Percentiles rank a stretch among this genome's conserved stretches.
Conservation (phyloP, 306 rosid species). For the Nissolia schottii region DNA sequence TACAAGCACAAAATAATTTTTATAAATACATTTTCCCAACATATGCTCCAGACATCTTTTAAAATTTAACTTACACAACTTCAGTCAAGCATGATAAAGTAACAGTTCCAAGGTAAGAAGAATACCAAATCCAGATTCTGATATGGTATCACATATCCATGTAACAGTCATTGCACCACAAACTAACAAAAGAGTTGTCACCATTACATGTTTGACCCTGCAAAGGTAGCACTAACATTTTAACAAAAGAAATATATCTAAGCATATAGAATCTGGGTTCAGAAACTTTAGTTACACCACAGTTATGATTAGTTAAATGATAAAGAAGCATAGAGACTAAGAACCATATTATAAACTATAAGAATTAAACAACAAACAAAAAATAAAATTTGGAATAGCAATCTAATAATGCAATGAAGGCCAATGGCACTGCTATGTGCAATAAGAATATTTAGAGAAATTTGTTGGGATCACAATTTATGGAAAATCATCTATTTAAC, state of each 20-base stretch:
- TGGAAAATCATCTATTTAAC: slow-evolving; percentile 11
- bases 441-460: slow-evolving; percentile 10
- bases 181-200: slow-evolving; percentile 71
- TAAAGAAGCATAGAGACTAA: neutral
- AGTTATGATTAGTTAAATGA: neutral
- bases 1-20: neutral
- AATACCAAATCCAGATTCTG: slow-evolving; percentile 97
- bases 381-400: neutral
- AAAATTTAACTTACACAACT: slow-evolving; percentile 8
- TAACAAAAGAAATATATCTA: slow-evolving; percentile 18
- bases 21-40: neutral
- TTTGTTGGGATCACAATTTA: neutral
- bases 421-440: slow-evolving; percentile 5
- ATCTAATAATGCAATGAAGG: slow-evolving; percentile 3
- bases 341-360: slow-evolving; percentile 3
- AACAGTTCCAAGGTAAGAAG: slow-evolving; percentile 18
- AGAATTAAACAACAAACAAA: neutral
- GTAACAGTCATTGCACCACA: slow-evolving; percentile 94
- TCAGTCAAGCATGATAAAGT: slow-evolving; percentile 13
- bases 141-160: slow-evolving; percentile 93
- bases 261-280: neutral
- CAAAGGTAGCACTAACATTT: slow-evolving; percentile 29
- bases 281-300: neutral
- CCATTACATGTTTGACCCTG: slow-evolving; percentile 88
- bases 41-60: neutral